Evolutionary conservation across 2,329 filamentous ascomycete species (phyloP).

Genomic region (Diaporthe longicolla): DNA sequence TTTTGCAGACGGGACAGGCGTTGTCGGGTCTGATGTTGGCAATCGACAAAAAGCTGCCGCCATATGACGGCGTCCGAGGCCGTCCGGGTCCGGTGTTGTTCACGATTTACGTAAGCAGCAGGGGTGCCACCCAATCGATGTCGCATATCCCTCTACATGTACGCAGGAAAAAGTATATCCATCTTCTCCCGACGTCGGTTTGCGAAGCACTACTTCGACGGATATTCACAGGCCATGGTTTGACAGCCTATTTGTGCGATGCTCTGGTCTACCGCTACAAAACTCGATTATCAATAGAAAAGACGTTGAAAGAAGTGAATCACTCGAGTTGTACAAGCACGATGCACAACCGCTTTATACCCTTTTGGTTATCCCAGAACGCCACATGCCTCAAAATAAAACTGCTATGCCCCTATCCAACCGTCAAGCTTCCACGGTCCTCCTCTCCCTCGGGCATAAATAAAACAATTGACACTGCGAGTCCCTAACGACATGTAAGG

Average conservation of each 20-base stretch:
- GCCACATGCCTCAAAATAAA: conserved; percentile 39
- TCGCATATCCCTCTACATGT: too few species aligned
- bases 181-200: too few species aligned
- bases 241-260: background rate
- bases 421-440: background rate
- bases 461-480: background rate
- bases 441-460: background rate
- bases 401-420: background rate
- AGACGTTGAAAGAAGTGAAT: conserved; percentile 17
- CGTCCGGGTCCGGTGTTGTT: background rate
- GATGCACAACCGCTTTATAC: conserved; percentile 32
- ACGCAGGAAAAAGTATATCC: too few species aligned
- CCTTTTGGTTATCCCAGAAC: conserved; percentile 41
- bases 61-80: conserved; percentile 4
- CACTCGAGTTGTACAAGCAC: conserved; percentile 36
- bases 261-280: conserved; percentile 13
- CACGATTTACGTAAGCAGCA: conserved; percentile 18
- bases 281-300: conserved; percentile 1
- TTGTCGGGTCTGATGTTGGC: conserved; percentile 26
- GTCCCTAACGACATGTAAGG: background rate
- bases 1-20: conserved; percentile 11
- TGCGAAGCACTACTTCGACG: background rate
- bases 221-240: background rate
- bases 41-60: background rate
- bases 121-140: background rate